Base-by-base conservation (phyloP, 805 yeast species). In the Ogataea nonfermentans region DNA sequence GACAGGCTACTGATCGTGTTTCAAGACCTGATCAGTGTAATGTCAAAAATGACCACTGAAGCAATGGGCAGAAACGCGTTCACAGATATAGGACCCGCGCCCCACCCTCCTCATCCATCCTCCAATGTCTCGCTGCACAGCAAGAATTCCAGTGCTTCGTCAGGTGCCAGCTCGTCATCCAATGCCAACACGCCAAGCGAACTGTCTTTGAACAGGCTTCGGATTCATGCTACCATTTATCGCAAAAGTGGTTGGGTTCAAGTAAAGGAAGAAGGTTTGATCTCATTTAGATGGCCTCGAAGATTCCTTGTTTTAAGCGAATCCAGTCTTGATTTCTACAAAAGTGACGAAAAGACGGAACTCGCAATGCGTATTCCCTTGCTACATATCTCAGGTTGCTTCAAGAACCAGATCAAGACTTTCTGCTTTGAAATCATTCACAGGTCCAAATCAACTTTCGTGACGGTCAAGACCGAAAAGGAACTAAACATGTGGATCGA, bases 401-500 rank as follows among this genome's bases (percentile, higher is more conserved):
- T 81, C 19, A 75, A 85, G 48, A 79, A 78, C 22, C 87, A 81
- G 51, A 57, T 82, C 46, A 84, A 83, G 58, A 86, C 89, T 8
- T 82, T 78, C 55, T 83, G 95, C 56, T 79, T 90, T 56, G 97
- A 91, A 60, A 73, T 91, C 41, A 75, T 79, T 27, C 79, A 80
- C 40, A 71, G 75, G 37, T 64, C 70, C 65, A 84, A 81, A 57
- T 76, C 93, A 2, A 71, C 89, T 12, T 79, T 77, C 51, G 79
- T 90, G 25, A 74, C 89, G 0, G 76, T 90, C 46, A 89, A 87
- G 58, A 70, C 82, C 13, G 85, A 87, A 52, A 76, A 78, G 42
- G 97, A 91, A 44, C 71, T 86, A 46, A 78, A 85, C 57, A 82
- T 84, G 44, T 90, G 98, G 98, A 74, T 90, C 40, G 97, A 90